Percentiles rank a stretch among this genome's conserved stretches.
These are phyloP conservation scores for Podaxis sp. DNA, from an alignment of 768 basidiomycete species.

Conservation along the genomic window DNA sequence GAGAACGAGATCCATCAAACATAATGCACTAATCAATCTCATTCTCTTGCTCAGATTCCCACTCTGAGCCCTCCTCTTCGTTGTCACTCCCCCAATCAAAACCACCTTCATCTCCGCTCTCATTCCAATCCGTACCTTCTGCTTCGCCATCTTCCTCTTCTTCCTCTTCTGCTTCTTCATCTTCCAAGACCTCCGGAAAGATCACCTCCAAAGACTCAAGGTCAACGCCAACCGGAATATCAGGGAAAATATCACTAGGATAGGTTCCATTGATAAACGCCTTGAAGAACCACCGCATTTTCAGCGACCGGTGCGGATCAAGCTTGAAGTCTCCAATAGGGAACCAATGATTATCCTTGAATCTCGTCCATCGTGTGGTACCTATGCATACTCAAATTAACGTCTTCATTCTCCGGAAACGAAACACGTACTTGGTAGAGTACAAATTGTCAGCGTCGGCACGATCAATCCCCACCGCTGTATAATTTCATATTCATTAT, in stretches of 20 bases:
- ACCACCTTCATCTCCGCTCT: not conserved
- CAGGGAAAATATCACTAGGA: not conserved
- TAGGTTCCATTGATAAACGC: slow-evolving; percentile 1
- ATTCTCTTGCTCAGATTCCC: not conserved
- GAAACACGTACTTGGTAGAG: slow-evolving; percentile 2
- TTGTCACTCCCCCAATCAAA: not conserved
- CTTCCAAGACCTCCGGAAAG: not conserved
- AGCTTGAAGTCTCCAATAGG: not conserved
- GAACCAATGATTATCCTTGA: slow-evolving; percentile 1
- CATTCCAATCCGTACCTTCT: not conserved
- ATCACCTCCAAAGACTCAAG: not conserved
- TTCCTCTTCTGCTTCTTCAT: not conserved
- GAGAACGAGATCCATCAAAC: not conserved
- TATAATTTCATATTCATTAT: not conserved
- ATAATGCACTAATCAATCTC: not conserved
- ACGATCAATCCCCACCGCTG: not conserved
- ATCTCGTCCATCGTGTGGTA: slow-evolving; percentile 2
- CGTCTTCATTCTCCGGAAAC: not conserved
- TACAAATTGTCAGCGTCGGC: slow-evolving; percentile 1
- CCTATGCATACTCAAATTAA: not conserved
- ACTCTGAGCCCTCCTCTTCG: not conserved
- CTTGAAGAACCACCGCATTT: slow-evolving; percentile 2
- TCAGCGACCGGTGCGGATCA: not conserved
- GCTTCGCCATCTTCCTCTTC: not conserved
- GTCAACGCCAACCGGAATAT: not conserved